Evolutionary conservation across 2,329 filamentous ascomycete species (phyloP).

Genomic region (Claviceps paspali): DNA sequence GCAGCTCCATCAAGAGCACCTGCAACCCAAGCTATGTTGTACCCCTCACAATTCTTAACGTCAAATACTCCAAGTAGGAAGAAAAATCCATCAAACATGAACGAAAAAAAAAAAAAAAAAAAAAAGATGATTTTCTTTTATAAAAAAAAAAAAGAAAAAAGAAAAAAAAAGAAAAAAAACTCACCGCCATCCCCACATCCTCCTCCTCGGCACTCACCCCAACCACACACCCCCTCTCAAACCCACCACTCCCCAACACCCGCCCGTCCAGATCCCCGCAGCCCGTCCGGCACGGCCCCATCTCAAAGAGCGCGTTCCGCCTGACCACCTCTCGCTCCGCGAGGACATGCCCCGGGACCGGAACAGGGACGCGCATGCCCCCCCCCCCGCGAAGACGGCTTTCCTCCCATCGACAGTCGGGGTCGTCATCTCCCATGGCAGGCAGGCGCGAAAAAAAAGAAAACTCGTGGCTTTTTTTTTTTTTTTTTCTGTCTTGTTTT

Average conservation of each 20-base stretch:
- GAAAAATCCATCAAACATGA: too few relatives aligned
- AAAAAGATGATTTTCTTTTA: too few relatives aligned
- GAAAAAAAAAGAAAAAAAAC: slow-evolving; percentile 9
- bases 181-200: slow-evolving; percentile 30
- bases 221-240: slow-evolving; percentile 35
- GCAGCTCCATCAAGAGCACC: slow-evolving; percentile 26
- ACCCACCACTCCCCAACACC: slow-evolving; percentile 31
- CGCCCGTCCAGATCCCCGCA: slow-evolving; percentile 33
- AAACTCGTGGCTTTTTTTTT: too few relatives aligned
- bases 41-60: too few relatives aligned
- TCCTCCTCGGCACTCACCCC: slow-evolving; percentile 39
- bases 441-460: too few relatives aligned
- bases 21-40: slow-evolving; percentile 33
- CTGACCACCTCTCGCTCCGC: slow-evolving; percentile 23
- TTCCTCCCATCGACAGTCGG: too few relatives aligned
- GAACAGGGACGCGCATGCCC: slow-evolving; percentile 25
- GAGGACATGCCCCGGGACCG: slow-evolving; percentile 28
- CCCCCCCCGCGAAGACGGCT: too few relatives aligned
- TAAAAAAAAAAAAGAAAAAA: not conserved
- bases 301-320: slow-evolving; percentile 14
- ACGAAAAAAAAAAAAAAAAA: too few relatives aligned
- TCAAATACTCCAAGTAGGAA: too few relatives aligned
- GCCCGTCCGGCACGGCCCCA: slow-evolving; percentile 24
- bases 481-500: too few relatives aligned
- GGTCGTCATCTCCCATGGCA: too few relatives aligned